These are phyloP conservation scores for Arabidopsis arenosa DNA, from an alignment of 345 rosid species.

Conservation along the genomic window DNA sequence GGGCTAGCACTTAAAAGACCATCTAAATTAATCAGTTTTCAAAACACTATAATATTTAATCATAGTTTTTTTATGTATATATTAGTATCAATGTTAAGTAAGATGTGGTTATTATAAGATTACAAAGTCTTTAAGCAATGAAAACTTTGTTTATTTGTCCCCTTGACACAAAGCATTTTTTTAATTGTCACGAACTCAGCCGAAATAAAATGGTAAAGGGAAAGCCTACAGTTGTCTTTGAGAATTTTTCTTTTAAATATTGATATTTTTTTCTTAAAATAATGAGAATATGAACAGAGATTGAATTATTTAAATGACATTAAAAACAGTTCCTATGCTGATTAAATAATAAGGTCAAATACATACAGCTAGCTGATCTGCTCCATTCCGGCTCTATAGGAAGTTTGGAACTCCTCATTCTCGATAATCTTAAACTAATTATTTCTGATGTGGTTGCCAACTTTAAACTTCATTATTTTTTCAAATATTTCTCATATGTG, in stretches of 20 bases:
- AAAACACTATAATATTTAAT: conserved; percentile 24
- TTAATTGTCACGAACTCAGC: conserved; percentile 6
- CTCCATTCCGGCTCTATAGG: conserved; percentile 38
- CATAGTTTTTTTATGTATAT: conserved; percentile 1
- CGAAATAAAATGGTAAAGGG: conserved; percentile 36
- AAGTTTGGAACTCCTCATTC: conserved; percentile 30
- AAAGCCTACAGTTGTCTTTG: conserved; percentile 39
- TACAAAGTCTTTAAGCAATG: conserved; percentile 35
- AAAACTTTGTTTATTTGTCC: conserved; percentile 38
- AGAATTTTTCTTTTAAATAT: not conserved
- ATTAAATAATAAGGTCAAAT: conserved; percentile 40
- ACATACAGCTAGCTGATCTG: conserved; percentile 40
- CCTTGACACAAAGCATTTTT: not conserved
- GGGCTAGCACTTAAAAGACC: conserved; percentile 37
- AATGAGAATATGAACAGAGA: conserved; percentile 27
- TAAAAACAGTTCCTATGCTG: not conserved
- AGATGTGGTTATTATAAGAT: conserved; percentile 14
- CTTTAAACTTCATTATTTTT: not conserved
- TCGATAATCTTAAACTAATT: conserved; percentile 36
- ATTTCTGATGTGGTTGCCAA: conserved; percentile 26
- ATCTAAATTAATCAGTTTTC: conserved; percentile 10
- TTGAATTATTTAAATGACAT: conserved; percentile 6
- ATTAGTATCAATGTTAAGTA: conserved; percentile 29
- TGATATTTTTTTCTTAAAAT: not conserved
- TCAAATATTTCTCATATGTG: not conserved